phyloP scores from a whole-genome alignment of 306 rosid genomes.

The Pyrus betulifolia region DNA sequence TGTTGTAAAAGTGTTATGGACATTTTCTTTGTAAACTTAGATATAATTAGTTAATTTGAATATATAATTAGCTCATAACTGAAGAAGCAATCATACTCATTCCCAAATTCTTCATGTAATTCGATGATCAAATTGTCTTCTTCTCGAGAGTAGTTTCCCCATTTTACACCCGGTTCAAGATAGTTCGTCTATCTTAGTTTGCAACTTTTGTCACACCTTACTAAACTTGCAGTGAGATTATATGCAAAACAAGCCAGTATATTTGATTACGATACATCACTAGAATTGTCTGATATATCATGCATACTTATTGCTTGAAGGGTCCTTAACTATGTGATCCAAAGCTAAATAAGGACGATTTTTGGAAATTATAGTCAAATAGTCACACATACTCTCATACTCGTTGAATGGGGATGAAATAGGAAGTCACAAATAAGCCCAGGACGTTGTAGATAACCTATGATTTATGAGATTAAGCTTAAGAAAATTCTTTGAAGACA shows the following conservation, averaged over 20 bases:
- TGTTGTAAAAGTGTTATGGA: not conserved
- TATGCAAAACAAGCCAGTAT: not conserved
- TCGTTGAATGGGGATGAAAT: too few species aligned
- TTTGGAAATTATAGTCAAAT: too few species aligned
- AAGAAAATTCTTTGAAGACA: not conserved
- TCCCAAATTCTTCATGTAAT: conserved; percentile 54
- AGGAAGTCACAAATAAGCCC: too few species aligned
- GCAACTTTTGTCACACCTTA: conserved; percentile 85
- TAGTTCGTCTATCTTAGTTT: conserved; percentile 77
- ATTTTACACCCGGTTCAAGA: conserved; percentile 57
- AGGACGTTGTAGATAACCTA: too few species aligned
- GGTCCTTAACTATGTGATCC: not conserved
- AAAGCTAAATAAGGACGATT: too few species aligned
- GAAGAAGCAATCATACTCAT: conserved; percentile 35
- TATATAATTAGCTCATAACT: not conserved
- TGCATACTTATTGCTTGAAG: not conserved
- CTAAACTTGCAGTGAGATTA: conserved; percentile 31
- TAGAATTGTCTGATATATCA: not conserved
- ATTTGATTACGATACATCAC: not conserved
- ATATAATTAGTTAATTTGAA: too few species aligned
- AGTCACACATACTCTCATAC: too few species aligned
- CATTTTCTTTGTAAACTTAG: not conserved
- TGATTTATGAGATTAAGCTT: not conserved
- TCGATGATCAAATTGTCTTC: conserved; percentile 53
- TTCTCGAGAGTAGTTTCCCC: conserved; percentile 50